Evolutionary conservation across 306 rosid species (phyloP), one percentile per base, ranked within the genome.

Genomic region (Urtica urens): DNA sequence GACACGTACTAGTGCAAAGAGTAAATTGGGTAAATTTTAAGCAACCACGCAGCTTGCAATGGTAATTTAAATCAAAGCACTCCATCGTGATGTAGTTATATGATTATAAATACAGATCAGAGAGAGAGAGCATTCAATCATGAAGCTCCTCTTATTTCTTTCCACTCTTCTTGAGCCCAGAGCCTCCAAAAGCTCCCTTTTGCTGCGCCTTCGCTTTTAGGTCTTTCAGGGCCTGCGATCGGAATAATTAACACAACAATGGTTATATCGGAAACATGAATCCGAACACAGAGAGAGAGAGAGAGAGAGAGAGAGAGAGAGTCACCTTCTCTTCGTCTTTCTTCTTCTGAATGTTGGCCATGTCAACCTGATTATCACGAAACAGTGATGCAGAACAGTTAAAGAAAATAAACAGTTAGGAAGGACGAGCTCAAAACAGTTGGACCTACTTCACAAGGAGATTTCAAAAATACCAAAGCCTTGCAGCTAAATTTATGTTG

Each of bases 271-370:
- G 38, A 40, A 2, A 47, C 7, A n/a, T 2, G 14, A n/a, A 24
- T 25, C 0, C 11, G 18, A 65, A 55, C 11, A 38, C 3, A 16
- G 2, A 1, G 56, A 35, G 19, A 42, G 38, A 10, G 7, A 30
- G 54, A 46, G 8, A 4, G 27, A 53, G 19, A 40, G 5, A 16
- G 25, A 71, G 31, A 3, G 3, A 41, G 10, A 18, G 16, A 33
- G 76, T 55, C 16, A 87, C 96, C 95, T 88, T 84, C 66, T 88
- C 96, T 69, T 88, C 97, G 0, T 88, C 97, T 38, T 88, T 88
- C 66, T 88, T 83, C 82, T 88, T 83, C 72, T 88, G 95, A 33
- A 88, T 29, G 67, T 88, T 88, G 23, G 86, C 97, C 90, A 83
- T 10, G 64, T 88, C 97, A 60, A 66, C 29, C 97, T 88, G 59